Evolutionary conservation across 1,284 basidiomycete genomes (phyloP).

Genomic region (Papiliotrema terrestris): DNA sequence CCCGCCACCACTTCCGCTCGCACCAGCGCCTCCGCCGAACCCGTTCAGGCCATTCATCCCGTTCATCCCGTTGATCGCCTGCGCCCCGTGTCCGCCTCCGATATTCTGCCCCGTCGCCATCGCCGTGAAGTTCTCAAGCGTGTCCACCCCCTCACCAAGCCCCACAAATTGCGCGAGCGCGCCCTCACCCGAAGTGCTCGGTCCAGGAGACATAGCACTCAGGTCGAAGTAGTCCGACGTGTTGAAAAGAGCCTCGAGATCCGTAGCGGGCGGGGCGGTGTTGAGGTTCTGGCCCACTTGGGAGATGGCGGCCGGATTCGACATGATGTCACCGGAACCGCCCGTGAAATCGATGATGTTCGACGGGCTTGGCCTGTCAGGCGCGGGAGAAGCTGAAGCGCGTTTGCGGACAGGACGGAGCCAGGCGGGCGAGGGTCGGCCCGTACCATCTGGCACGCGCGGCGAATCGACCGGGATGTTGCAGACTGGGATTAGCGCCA

Average conservation of each 20-base stretch:
- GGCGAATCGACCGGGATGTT: conserved; percentile 75
- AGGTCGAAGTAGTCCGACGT: conserved; percentile 43
- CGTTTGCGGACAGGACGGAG: conserved; percentile 74
- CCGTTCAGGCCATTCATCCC: not conserved
- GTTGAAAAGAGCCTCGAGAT: conserved; percentile 45
- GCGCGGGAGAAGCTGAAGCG: conserved; percentile 39
- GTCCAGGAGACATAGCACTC: conserved; percentile 17
- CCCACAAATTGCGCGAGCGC: not conserved
- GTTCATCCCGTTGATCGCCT: not conserved
- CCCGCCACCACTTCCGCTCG: not conserved
- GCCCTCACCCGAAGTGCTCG: not conserved
- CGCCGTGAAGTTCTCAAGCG: not conserved
- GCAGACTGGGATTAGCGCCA: conserved; percentile 58
- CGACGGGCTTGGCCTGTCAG: conserved; percentile 13
- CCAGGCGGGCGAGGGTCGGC: conserved; percentile 70
- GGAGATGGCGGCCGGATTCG: conserved; percentile 15
- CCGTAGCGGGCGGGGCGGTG: conserved; percentile 10
- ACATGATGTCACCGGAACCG: conserved; percentile 25
- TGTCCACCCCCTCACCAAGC: not conserved
- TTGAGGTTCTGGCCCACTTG: conserved; percentile 3
- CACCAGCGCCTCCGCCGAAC: not conserved
- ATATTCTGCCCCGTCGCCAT: not conserved
- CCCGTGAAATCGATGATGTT: conserved; percentile 8
- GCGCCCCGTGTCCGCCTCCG: not conserved
- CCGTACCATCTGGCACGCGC: conserved; percentile 52